Conservation (phyloP, 768 basidiomycete genomes). For the Sporobolomyces roseus region DNA sequence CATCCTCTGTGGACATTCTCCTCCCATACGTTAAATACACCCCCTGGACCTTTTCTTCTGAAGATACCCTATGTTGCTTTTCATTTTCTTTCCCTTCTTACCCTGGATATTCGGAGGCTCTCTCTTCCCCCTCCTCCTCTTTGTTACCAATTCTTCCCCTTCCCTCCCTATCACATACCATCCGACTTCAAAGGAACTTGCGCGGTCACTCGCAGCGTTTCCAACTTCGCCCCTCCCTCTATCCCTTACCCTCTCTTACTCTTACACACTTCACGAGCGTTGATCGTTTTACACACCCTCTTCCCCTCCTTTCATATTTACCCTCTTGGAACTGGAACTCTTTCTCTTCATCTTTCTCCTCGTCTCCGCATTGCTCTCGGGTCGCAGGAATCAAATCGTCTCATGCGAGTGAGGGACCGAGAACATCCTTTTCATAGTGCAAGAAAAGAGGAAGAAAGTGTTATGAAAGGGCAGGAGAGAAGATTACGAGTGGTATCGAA, state of each 20-base stretch:
- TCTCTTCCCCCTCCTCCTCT: not conserved
- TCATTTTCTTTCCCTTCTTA: not conserved
- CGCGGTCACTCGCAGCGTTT: not conserved
- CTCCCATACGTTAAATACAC: not conserved
- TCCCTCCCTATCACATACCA: no score
- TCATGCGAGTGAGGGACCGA: no score
- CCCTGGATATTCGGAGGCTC: no score
- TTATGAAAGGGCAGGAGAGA: no score
- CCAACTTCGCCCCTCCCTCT: constrained; percentile 1
- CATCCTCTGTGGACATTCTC: not conserved
- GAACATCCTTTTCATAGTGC: no score
- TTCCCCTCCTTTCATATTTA: not conserved
- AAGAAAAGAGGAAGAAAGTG: no score
- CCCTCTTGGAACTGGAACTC: not conserved
- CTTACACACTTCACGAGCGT: not conserved
- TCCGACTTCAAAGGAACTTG: constrained; percentile 14
- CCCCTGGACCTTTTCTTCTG: no score
- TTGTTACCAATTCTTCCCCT: not conserved
- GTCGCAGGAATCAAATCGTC: no score
- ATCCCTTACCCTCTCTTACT: not conserved
- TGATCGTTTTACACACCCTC: not conserved
- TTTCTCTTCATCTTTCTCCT: not conserved
- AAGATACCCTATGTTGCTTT: not conserved
- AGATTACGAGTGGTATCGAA: no score
- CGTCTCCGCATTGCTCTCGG: no score